Percentiles rank a stretch among this genome's conserved stretches.
Evolutionary conservation across 345 rosid genomes (phyloP).

Genomic region (Corchorus olitorius): DNA sequence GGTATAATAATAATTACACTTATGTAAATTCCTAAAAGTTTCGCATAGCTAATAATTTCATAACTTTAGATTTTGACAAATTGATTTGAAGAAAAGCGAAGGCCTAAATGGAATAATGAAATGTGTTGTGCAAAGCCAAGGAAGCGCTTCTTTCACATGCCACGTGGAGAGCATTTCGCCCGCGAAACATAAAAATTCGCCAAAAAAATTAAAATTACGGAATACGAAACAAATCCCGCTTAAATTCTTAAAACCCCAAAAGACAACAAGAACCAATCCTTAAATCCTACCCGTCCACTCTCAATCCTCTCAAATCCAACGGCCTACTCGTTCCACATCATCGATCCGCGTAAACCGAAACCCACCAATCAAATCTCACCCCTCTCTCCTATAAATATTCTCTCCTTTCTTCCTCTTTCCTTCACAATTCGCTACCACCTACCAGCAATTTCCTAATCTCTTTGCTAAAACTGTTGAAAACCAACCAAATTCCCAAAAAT

Average conservation of each 20-base stretch:
- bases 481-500: background rate
- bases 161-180: background rate
- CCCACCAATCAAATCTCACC: slow-evolving; percentile 24
- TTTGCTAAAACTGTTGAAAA: background rate
- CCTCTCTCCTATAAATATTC: slow-evolving; percentile 16
- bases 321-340: slow-evolving; percentile 28
- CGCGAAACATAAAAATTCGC: slow-evolving; percentile 15
- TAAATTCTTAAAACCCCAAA: background rate
- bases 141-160: no score
- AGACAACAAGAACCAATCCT: background rate
- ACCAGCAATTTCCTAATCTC: background rate
- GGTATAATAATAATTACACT: no score
- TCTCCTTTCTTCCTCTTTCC: background rate
- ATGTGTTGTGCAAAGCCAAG: no score
- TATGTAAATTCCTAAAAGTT: no score
- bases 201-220: background rate
- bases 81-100: no score
- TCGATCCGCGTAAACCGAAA: slow-evolving; percentile 20
- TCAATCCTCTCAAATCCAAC: background rate
- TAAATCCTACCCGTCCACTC: slow-evolving; percentile 33
- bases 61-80: no score
- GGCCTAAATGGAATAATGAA: no score
- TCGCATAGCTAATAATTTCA: no score
- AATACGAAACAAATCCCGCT: background rate
- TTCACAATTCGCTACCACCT: background rate